phyloP scores from a whole-genome alignment of 2,329 filamentous ascomycete genomes.

The Fusarium torulosum region DNA sequence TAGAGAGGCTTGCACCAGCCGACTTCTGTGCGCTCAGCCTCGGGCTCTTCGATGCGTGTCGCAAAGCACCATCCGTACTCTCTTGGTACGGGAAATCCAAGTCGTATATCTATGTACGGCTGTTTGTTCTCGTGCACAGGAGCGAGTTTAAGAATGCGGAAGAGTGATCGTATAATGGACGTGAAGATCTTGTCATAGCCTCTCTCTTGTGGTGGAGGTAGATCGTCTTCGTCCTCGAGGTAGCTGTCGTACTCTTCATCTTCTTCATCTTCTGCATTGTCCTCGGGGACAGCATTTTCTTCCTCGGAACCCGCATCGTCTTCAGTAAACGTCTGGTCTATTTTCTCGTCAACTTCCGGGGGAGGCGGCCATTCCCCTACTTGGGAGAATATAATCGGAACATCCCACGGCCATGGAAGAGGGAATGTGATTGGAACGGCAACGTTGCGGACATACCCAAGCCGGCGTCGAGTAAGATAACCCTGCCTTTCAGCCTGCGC shows the following conservation, averaged over 20 bases:
- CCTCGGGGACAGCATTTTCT: neutral
- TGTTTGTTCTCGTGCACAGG: constrained; percentile 10
- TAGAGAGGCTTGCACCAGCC: constrained; percentile 3
- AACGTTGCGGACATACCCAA: constrained; percentile 1
- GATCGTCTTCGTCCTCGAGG: neutral
- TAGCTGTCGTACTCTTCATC: neutral
- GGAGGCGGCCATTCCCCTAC: neutral
- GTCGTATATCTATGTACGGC: constrained; percentile 11
- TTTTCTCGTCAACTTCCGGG: neutral
- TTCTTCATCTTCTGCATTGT: neutral
- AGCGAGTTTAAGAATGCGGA: constrained; percentile 3
- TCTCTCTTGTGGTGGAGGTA: constrained; percentile 2
- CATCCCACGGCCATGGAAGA: constrained; percentile 16
- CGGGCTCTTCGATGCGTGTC: constrained; percentile 1
- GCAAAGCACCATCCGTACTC: constrained; percentile 14
- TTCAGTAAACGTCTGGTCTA: neutral
- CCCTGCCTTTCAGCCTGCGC: constrained; percentile 9
- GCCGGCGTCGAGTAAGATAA: constrained; percentile 1
- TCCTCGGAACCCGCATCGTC: neutral
- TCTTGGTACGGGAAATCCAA: constrained; percentile 11
- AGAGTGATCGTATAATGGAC: neutral
- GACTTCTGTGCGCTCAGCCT: constrained; percentile 6
- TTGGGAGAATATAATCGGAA: constrained; percentile 1
- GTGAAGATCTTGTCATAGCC: constrained; percentile 10
- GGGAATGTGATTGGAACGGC: constrained; percentile 20